phyloP scores from a whole-genome alignment of 805 yeast genomes.

The Scheffersomyces ergatensis region DNA sequence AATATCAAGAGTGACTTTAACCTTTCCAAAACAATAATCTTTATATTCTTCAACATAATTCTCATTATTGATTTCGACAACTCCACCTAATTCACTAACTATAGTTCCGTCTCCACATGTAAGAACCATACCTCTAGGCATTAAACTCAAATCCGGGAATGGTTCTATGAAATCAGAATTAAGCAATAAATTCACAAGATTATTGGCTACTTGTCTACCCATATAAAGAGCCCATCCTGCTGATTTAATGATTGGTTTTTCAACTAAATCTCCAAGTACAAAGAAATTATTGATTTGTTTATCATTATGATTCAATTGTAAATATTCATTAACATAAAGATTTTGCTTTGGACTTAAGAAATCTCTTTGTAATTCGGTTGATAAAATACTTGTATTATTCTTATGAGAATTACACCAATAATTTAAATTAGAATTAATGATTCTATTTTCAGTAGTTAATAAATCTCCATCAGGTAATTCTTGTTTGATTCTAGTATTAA shows the following conservation, averaged over 20 bases:
- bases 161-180: constrained; percentile 31
- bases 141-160: constrained; percentile 26
- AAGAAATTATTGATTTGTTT: constrained; percentile 24
- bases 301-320: constrained; percentile 25
- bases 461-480: constrained; percentile 25
- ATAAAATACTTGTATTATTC: constrained; percentile 30
- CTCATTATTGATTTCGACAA: constrained; percentile 28
- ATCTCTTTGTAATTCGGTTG: constrained; percentile 12
- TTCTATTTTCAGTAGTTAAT: constrained; percentile 23
- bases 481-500: constrained; percentile 28
- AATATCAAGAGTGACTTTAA: constrained; percentile 30
- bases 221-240: constrained; percentile 47
- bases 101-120: constrained; percentile 39
- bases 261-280: constrained; percentile 38
- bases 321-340: constrained; percentile 33
- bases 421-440: constrained; percentile 26
- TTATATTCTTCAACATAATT: constrained; percentile 36
- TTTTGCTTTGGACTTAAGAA: constrained; percentile 27
- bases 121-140: constrained; percentile 41
- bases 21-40: constrained; percentile 42
- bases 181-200: constrained; percentile 25
- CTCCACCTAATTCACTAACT: constrained; percentile 34
- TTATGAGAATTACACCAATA: constrained; percentile 35
- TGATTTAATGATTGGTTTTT: constrained; percentile 38
- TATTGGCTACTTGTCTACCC: constrained; percentile 39